Conservation (phyloP, 129 eudicot genomes). For the Sambucus nigra region DNA sequence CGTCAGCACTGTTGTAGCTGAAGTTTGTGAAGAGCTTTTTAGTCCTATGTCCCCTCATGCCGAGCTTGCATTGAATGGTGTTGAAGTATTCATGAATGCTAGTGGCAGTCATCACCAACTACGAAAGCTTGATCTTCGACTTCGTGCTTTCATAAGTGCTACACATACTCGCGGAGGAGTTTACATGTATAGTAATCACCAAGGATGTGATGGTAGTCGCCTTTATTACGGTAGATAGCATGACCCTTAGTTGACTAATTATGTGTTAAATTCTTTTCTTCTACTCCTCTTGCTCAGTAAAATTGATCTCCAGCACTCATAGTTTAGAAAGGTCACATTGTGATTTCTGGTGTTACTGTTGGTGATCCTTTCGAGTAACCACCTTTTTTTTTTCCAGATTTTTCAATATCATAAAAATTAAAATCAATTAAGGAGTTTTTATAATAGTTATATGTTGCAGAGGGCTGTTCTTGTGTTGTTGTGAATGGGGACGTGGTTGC, state of each 20-base stretch:
- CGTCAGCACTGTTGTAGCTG: constrained; percentile 91
- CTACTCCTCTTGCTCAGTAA: not conserved
- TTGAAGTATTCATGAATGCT: constrained; percentile 95
- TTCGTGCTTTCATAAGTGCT: constrained; percentile 86
- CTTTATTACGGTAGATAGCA: constrained; percentile 64
- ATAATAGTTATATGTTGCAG: constrained; percentile 31
- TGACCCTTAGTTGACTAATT: not conserved
- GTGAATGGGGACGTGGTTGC: constrained; percentile 92
- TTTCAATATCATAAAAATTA: not conserved
- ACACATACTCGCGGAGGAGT: constrained; percentile 97
- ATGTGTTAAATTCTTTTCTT: not conserved
- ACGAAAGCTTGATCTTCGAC: constrained; percentile 85
- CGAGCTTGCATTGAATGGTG: constrained; percentile 90
- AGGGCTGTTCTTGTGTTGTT: constrained; percentile 87
- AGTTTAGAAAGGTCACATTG: not conserved
- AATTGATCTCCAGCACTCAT: not conserved
- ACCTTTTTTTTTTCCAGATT: not conserved
- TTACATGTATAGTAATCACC: constrained; percentile 94
- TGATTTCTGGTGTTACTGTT: not conserved
- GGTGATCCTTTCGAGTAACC: not conserved
- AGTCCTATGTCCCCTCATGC: constrained; percentile 85
- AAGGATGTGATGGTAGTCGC: constrained; percentile 98
- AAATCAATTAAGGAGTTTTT: not conserved
- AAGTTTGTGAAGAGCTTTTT: constrained; percentile 92
- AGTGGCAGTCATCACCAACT: constrained; percentile 98